Percentiles rank a stretch among this genome's conserved stretches.
These are phyloP conservation scores for Rhododendron ferrugineum DNA, from an alignment of 148 eudicot genomes.

Conservation along the genomic window DNA sequence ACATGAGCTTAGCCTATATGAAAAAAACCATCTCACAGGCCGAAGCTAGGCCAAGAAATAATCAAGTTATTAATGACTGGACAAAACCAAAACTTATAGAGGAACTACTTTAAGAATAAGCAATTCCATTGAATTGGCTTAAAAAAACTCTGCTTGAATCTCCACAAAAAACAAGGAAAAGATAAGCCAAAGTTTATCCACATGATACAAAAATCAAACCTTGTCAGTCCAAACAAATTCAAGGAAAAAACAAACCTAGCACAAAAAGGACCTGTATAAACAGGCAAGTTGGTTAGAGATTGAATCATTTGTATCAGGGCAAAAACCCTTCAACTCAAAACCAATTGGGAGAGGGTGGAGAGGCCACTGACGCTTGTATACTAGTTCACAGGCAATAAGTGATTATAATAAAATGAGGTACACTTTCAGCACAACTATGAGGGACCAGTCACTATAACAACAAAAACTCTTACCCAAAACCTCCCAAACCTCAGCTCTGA, in stretches of 20 bases:
- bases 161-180: not conserved
- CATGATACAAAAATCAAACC: not conserved
- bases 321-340: not conserved
- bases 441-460: not conserved
- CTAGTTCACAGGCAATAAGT: not conserved
- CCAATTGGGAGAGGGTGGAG: not conserved
- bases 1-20: not conserved
- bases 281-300: not conserved
- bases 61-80: not conserved
- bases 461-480: not conserved
- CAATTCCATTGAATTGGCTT: not conserved
- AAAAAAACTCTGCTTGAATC: not conserved
- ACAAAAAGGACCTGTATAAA: not conserved
- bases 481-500: not conserved
- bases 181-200: not conserved
- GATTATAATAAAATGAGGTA: not conserved
- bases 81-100: not conserved
- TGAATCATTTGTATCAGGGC: no score
- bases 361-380: not conserved
- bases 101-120: not conserved
- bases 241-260: not conserved
- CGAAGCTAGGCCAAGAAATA: not conserved
- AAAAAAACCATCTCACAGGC: not conserved
- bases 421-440: not conserved
- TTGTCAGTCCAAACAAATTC: not conserved